phyloP scores from a whole-genome alignment of 2,329 filamentous ascomycete genomes.

The Periconia sp. region DNA sequence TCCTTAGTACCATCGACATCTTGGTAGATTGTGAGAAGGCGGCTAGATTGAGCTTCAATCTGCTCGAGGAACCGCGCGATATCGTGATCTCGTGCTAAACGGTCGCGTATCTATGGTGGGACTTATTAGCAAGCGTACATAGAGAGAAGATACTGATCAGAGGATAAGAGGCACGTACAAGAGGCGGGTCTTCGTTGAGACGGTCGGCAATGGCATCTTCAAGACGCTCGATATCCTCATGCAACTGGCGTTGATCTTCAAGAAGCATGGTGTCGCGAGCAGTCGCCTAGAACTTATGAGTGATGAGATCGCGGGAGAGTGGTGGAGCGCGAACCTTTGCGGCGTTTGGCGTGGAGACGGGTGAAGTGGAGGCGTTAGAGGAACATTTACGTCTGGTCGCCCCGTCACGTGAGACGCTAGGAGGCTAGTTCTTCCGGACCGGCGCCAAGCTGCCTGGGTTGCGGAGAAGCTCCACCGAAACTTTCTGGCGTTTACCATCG shows the following conservation, averaged over 20 bases:
- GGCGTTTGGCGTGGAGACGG: background rate
- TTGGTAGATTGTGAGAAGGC: constrained; percentile 80
- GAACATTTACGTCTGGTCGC: background rate
- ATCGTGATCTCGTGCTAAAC: constrained; percentile 88
- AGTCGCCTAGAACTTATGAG: constrained; percentile 7
- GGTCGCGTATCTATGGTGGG: constrained; percentile 72
- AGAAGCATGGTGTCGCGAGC: constrained; percentile 65
- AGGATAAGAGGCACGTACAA: constrained; percentile 60
- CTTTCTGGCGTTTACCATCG: constrained; percentile 5
- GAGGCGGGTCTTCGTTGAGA: constrained; percentile 82
- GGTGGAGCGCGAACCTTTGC: constrained; percentile 23
- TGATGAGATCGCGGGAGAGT: constrained; percentile 1
- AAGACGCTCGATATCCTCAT: constrained; percentile 94
- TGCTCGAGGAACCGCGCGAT: constrained; percentile 82
- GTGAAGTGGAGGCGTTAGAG: constrained; percentile 12
- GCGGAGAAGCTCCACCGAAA: constrained; percentile 1
- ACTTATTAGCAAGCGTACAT: too few species aligned
- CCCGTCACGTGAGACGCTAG: background rate
- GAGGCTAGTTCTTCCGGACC: background rate
- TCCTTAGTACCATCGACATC: constrained; percentile 72
- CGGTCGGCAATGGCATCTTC: constrained; percentile 93
- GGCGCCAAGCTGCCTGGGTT: background rate
- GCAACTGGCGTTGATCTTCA: constrained; percentile 90
- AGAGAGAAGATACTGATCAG: too few species aligned
- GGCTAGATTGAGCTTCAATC: constrained; percentile 82